These are phyloP conservation scores for Pseudopyrenochaeta lycopersici DNA, from an alignment of 2,329 filamentous ascomycete species.

Conservation along the genomic window DNA sequence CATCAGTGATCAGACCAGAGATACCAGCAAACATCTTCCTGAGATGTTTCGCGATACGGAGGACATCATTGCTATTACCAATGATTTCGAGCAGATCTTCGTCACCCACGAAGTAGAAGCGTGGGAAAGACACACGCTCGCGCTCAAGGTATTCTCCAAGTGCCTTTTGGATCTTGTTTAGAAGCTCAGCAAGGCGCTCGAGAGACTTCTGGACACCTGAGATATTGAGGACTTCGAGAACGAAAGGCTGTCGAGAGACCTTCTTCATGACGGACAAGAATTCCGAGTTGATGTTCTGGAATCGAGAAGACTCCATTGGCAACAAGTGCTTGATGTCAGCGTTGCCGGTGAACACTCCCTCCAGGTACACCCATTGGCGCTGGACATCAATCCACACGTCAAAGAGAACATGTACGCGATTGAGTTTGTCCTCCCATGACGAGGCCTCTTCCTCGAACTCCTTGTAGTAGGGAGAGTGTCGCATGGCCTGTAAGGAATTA, in stretches of 20 bases:
- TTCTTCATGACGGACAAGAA: conserved; percentile 99
- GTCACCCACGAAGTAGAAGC: conserved; percentile 99
- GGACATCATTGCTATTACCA: conserved; percentile 96
- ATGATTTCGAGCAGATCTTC: conserved; percentile 99
- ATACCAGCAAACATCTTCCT: conserved; percentile 99
- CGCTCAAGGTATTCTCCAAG: conserved; percentile 98
- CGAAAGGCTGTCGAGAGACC: conserved; percentile 93
- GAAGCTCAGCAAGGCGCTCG: conserved; percentile 91
- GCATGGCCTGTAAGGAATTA: conserved; percentile 98
- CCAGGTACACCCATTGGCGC: conserved; percentile 98
- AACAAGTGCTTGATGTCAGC: conserved; percentile 98
- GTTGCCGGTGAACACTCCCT: conserved; percentile 98
- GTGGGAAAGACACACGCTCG: conserved; percentile 94
- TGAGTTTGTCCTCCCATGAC: conserved; percentile 97
- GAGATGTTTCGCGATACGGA: conserved; percentile 97
- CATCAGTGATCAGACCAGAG: conserved; percentile 88
- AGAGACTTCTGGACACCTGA: conserved; percentile 95
- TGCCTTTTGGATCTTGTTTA: conserved; percentile 99
- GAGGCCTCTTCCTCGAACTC: conserved; percentile 98
- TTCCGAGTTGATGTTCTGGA: conserved; percentile 99
- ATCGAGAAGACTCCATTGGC: conserved; percentile 93
- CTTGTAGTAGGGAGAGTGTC: conserved; percentile 98
- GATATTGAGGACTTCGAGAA: conserved; percentile 95
- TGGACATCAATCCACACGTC: conserved; percentile 99
- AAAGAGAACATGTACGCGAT: conserved; percentile 95